phyloP scores from a whole-genome alignment of 306 rosid genomes.

The Rosa chinensis region DNA sequence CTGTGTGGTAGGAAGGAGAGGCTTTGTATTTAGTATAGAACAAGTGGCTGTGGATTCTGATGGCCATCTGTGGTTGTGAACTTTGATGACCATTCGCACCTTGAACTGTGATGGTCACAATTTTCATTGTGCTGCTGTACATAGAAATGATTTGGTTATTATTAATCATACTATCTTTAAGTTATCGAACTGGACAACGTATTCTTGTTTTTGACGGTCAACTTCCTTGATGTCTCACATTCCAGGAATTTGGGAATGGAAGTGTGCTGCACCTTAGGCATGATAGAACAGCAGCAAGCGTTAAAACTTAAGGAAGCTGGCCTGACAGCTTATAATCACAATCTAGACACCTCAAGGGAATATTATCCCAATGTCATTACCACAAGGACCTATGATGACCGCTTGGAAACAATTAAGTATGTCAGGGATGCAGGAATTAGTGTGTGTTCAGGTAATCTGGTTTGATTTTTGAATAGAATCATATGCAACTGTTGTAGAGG shows the following conservation, averaged over 20 bases:
- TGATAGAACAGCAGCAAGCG: conserved; percentile 95
- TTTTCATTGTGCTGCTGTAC: background rate
- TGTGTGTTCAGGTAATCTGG: conserved; percentile 81
- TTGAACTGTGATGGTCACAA: background rate
- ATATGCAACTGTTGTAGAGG: background rate
- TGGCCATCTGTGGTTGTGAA: background rate
- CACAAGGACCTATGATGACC: conserved; percentile 92
- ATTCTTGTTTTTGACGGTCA: conserved; percentile 8
- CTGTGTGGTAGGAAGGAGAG: background rate
- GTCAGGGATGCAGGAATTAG: conserved; percentile 97
- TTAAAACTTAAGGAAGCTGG: conserved; percentile 86
- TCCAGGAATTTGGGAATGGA: conserved; percentile 93
- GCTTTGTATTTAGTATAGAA: background rate
- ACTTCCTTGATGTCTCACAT: conserved; percentile 16
- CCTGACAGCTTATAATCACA: conserved; percentile 96
- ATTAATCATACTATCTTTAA: background rate
- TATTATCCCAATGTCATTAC: conserved; percentile 90
- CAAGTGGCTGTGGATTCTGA: background rate
- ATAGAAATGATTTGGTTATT: background rate
- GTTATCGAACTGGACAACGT: background rate
- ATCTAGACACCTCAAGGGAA: conserved; percentile 96
- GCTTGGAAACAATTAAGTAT: conserved; percentile 78
- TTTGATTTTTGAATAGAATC: conserved; percentile 11
- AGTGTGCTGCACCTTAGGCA: conserved; percentile 98
- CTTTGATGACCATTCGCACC: background rate